A percentile compares a stretch with the other conserved stretches of the same genome.
phyloP scores from a whole-genome alignment of 176 grass and related monocot species.

The Pharus latifolius region DNA sequence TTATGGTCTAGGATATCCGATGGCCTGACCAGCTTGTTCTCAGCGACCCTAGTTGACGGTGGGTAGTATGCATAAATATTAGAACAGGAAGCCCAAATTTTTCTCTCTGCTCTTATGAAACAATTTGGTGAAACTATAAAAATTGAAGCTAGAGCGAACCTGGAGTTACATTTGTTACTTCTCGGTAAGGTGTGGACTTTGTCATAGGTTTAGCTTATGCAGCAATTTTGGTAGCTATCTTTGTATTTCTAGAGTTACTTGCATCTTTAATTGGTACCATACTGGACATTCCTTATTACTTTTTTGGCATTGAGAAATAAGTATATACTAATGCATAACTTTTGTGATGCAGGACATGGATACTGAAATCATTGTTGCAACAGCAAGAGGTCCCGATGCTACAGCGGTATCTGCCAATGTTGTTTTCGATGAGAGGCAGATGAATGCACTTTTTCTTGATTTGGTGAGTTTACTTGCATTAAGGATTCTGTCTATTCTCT shows the following conservation, averaged over 20 bases:
- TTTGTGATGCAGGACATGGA: slow-evolving; percentile 60
- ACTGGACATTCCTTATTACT: not conserved
- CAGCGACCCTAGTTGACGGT: not conserved
- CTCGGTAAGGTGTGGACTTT: not conserved
- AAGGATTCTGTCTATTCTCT: not conserved
- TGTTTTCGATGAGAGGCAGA: slow-evolving; percentile 73
- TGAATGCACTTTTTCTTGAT: slow-evolving; percentile 98
- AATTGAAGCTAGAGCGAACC: not conserved
- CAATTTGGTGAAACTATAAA: not conserved
- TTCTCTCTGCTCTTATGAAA: slow-evolving; percentile 2
- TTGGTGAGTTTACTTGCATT: slow-evolving; percentile 48
- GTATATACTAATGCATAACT: slow-evolving; percentile 3
- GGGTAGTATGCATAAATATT: too few relatives aligned
- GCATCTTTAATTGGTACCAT: not conserved
- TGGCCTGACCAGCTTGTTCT: not conserved
- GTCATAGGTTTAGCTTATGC: not conserved
- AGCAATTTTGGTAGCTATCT: not conserved
- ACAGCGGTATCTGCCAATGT: slow-evolving; percentile 81
- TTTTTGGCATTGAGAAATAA: not conserved
- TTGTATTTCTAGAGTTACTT: not conserved
- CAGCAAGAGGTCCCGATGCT: slow-evolving; percentile 58
- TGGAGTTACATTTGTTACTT: not conserved
- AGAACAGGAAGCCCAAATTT: too few relatives aligned
- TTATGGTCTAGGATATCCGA: slow-evolving; percentile 5
- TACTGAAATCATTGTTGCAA: slow-evolving; percentile 81